Evolutionary conservation across 2,329 filamentous ascomycete genomes (phyloP).

Genomic region (Sordariomycetes sp.): DNA sequence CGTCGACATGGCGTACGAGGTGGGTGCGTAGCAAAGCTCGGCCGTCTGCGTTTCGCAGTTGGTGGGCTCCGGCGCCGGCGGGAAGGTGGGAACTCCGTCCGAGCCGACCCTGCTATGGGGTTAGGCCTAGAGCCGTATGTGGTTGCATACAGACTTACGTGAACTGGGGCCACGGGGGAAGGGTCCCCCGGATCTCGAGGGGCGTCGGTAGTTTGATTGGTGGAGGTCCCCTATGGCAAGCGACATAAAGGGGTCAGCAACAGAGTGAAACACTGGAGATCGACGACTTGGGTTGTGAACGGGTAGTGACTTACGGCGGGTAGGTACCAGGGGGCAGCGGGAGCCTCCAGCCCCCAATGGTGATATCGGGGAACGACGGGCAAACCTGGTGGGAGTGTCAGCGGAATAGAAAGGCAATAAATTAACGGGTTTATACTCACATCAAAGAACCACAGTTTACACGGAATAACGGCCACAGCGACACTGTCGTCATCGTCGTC

Average conservation of each 20-base stretch:
- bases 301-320: not conserved
- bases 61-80: not conserved
- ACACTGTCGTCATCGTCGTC: not conserved
- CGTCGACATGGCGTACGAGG: not conserved
- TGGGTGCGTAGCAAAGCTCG: not conserved
- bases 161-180: not conserved
- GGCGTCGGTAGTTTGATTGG: not conserved
- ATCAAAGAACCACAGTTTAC: not conserved
- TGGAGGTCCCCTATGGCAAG: not conserved
- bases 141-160: not conserved
- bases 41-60: not conserved
- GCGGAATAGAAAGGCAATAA: not conserved
- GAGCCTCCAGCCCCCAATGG: not conserved
- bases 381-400: not conserved
- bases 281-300: not conserved
- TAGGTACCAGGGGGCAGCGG: not conserved
- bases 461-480: not conserved
- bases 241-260: not conserved
- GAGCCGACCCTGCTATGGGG: not conserved
- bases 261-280: not conserved
- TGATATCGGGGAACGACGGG: not conserved
- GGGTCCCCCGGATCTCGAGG: not conserved
- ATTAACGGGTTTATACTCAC: not conserved
- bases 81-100: not conserved
- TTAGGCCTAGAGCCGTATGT: not conserved